These are phyloP conservation scores for Lentinula boryana DNA, from an alignment of 768 basidiomycete genomes.

Conservation along the genomic window DNA sequence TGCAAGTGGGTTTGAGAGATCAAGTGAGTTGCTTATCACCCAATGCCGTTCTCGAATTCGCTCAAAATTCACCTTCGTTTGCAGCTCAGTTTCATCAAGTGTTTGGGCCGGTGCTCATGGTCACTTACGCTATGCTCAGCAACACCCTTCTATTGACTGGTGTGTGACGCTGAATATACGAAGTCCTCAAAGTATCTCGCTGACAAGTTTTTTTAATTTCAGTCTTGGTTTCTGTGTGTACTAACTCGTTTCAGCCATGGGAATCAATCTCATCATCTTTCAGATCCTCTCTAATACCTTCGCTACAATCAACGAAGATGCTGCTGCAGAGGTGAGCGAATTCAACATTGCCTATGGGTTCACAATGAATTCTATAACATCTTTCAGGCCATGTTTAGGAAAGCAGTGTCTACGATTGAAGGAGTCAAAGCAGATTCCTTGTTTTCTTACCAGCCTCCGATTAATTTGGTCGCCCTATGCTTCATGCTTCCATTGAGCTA, in stretches of 20 bases:
- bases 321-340: constrained; percentile 71
- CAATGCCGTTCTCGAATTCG: background rate
- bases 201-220: constrained; percentile 9
- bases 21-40: constrained; percentile 45
- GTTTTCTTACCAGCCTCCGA: constrained; percentile 91
- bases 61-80: constrained; percentile 3
- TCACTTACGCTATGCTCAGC: constrained; percentile 85
- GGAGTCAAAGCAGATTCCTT: constrained; percentile 89
- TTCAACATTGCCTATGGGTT: background rate
- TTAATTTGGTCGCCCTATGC: constrained; percentile 83
- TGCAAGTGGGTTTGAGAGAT: constrained; percentile 78
- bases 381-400: constrained; percentile 84
- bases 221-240: constrained; percentile 76
- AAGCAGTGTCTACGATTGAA: constrained; percentile 91
- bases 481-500: constrained; percentile 86
- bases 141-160: constrained; percentile 90
- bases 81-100: constrained; percentile 74
- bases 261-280: background rate
- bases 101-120: constrained; percentile 91
- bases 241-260: background rate
- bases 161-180: constrained; percentile 22
- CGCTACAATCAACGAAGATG: constrained; percentile 88
- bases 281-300: constrained; percentile 96
- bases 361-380: constrained; percentile 3
- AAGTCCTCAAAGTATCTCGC: background rate